Conservation (phyloP, 306 rosid species). For the Medicago truncatula region DNA sequence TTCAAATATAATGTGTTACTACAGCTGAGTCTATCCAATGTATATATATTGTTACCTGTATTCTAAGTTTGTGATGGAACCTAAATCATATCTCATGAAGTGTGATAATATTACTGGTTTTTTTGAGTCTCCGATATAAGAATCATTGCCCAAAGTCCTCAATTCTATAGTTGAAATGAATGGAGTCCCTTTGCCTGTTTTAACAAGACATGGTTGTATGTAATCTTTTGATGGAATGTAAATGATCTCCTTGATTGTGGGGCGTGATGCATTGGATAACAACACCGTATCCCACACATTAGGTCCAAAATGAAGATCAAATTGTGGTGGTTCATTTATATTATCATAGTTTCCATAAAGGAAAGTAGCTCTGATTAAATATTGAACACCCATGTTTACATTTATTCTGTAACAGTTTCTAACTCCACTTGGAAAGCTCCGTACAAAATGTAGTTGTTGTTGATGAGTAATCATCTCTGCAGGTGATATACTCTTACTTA, state of each 20-base stretch:
- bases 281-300: neutral
- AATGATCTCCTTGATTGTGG: neutral
- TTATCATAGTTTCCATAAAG: neutral
- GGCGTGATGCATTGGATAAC: neutral
- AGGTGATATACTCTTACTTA: conserved; percentile 29
- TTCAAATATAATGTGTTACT: too few relatives aligned
- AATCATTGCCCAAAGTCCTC: neutral
- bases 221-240: neutral
- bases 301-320: neutral
- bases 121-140: neutral
- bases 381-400: neutral
- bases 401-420: conserved; percentile 57
- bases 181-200: neutral
- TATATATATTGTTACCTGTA: too few relatives aligned
- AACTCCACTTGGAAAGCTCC: conserved; percentile 63
- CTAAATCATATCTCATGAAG: too few relatives aligned
- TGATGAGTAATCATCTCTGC: neutral
- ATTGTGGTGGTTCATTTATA: neutral
- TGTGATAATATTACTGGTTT: too few relatives aligned
- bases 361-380: neutral
- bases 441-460: conserved; percentile 40
- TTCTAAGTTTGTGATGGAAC: too few relatives aligned
- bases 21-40: too few relatives aligned
- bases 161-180: neutral
- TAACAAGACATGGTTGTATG: neutral